Evolutionary conservation across 176 grass and related monocot species (phyloP), one percentile per base, ranked within the genome.

Genomic region (Lolium multiflorum): DNA sequence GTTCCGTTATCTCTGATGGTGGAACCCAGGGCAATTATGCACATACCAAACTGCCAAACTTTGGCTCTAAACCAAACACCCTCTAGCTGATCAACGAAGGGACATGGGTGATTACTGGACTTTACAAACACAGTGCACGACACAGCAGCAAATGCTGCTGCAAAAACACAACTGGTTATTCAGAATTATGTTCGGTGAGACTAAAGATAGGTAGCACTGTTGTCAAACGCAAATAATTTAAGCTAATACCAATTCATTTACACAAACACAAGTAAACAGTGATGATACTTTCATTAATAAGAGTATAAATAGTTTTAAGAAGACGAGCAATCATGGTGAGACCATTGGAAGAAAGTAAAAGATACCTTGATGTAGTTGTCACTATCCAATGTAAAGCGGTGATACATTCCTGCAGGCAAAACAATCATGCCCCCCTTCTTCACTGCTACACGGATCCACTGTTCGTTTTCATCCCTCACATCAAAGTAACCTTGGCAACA

Each of bases 391-490:
- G 90, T 98, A 82, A 98, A 98, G 55, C 96, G 93, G 78, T 98
- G 96, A 91, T 95, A 98, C 83, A 98, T 95, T 75, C 96, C 96
- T 60, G 96, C 96, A 83, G 96, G 96, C 81, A 98, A 89, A 81
- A 95, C 96, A 82, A 98, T 98, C 93, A 98, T 94, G 64, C 90
- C 96, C 8, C 96, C 93, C 86, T 94, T 94, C 86, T 95, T 95
- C 67, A 98, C 86, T 83, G 86, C 81, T 79, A 98, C 37, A 63
- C 96, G 89, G 85, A 98, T 95, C 96, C 96, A 98, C 44, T 85
- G 47, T n/a, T 98, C 90, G 62, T 91, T 88, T 60, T 85, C 44
- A 77, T 98, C 96, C 64, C 96, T 95, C 79, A 88, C 79, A 91
- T 98, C 96, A 82, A 98, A 98, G 79, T 98, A 98, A 26, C 96